These are phyloP conservation scores for Stentor coeruleus DNA, from an alignment of 73 alveolate genomes.

Conservation along the genomic window DNA sequence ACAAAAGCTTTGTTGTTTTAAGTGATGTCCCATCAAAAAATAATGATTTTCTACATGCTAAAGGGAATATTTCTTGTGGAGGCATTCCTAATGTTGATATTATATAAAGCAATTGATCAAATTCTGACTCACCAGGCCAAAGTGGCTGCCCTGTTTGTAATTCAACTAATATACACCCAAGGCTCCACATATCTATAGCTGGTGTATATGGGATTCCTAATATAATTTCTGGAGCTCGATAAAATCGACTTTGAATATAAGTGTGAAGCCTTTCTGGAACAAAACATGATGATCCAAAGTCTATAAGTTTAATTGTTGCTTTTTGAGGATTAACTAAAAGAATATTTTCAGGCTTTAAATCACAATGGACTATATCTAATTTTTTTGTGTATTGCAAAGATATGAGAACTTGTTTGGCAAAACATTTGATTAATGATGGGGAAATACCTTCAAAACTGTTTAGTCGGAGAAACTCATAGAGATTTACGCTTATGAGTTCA, in stretches of 20 bases:
- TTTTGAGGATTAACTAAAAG: slow-evolving; percentile 42
- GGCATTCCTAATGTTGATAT: slow-evolving; percentile 78
- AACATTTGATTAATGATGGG: slow-evolving; percentile 51
- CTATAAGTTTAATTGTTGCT: slow-evolving; percentile 66
- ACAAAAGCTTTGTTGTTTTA: background rate
- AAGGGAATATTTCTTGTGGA: slow-evolving; percentile 40
- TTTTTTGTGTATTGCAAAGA: slow-evolving; percentile 50
- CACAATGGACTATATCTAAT: slow-evolving; percentile 73
- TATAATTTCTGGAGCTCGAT: slow-evolving; percentile 96
- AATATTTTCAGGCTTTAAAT: slow-evolving; percentile 83
- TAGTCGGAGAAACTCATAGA: slow-evolving; percentile 61
- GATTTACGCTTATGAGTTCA: slow-evolving; percentile 64
- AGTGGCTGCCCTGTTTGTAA: slow-evolving; percentile 81
- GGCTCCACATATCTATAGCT: slow-evolving; percentile 96
- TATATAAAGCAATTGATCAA: slow-evolving; percentile 66
- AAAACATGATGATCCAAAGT: slow-evolving; percentile 80
- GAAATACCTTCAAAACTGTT: slow-evolving; percentile 67
- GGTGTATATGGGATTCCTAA: slow-evolving; percentile 89
- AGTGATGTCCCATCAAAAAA: background rate
- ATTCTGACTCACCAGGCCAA: slow-evolving; percentile 88
- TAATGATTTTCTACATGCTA: background rate
- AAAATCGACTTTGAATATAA: slow-evolving; percentile 85
- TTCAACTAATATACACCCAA: slow-evolving; percentile 91
- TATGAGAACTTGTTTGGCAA: slow-evolving; percentile 58
- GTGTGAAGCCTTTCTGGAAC: slow-evolving; percentile 63